These are phyloP conservation scores for Eimeria praecox DNA, from an alignment of 169 alveolate genomes.

Conservation along the genomic window DNA sequence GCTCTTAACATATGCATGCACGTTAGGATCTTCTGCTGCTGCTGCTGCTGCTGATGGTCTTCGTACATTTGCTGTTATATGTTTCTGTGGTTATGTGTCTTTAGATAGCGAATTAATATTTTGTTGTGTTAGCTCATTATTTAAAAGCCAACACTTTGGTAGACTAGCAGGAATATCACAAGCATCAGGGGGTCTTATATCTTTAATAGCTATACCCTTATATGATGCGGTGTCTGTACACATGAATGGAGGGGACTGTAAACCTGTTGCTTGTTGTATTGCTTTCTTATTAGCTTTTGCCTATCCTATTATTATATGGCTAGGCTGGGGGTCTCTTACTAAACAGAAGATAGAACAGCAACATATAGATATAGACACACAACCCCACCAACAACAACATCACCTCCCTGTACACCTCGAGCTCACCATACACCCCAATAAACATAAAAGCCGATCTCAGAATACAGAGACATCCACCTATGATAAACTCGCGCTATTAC, in stretches of 20 bases:
- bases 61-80: not conserved
- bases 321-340: too few relatives aligned
- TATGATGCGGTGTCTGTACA: conserved; percentile 65
- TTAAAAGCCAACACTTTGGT: conserved; percentile 64
- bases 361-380: not conserved
- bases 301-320: not conserved
- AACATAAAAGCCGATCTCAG: too few relatives aligned
- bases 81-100: conserved; percentile 70
- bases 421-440: too few relatives aligned
- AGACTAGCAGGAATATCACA: conserved; percentile 54
- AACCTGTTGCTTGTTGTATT: conserved; percentile 28
- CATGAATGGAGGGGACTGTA: conserved; percentile 1
- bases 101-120: conserved; percentile 69
- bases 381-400: too few relatives aligned
- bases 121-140: conserved; percentile 64
- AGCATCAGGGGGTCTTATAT: conserved; percentile 74
- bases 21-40: not conserved
- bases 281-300: not conserved
- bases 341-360: not conserved
- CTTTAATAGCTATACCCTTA: conserved; percentile 65
- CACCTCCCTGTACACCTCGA: too few relatives aligned
- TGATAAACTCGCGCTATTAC: too few relatives aligned
- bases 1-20: conserved; percentile 37
- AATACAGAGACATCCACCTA: too few relatives aligned
- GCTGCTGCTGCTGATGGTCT: not conserved